These are phyloP conservation scores for Colletotrichum lini DNA, from an alignment of 2,329 filamentous ascomycete genomes.

Conservation along the genomic window DNA sequence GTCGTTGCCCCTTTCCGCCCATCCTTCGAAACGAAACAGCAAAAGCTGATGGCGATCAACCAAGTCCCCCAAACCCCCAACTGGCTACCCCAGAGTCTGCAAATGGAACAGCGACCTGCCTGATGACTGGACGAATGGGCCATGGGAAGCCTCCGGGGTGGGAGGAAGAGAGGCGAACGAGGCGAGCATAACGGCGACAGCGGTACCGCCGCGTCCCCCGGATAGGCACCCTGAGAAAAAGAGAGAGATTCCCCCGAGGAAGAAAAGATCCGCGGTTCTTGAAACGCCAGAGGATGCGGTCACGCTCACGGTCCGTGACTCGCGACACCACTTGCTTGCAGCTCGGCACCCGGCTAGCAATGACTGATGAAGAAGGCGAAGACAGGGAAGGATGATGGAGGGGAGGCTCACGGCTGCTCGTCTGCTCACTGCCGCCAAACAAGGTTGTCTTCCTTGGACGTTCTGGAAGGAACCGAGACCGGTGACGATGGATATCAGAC, in stretches of 20 bases:
- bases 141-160: not conserved
- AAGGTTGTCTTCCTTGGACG: not conserved
- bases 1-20: not conserved
- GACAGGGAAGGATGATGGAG: not conserved
- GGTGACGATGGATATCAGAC: slow-evolving; percentile 7
- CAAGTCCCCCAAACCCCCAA: too few relatives aligned
- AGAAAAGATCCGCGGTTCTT: slow-evolving; percentile 29
- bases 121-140: not conserved
- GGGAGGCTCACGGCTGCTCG: not conserved
- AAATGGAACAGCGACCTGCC: not conserved
- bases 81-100: not conserved
- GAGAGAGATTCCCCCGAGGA: not conserved
- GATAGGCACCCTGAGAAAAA: not conserved
- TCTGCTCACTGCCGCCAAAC: slow-evolving; percentile 2
- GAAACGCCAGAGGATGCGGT: slow-evolving; percentile 22
- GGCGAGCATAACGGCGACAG: slow-evolving; percentile 2
- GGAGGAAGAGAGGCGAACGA: not conserved
- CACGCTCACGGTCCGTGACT: slow-evolving; percentile 14
- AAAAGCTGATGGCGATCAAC: not conserved
- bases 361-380: not conserved
- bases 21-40: slow-evolving; percentile 7
- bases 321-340: not conserved
- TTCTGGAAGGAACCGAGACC: slow-evolving; percentile 36
- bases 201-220: not conserved
- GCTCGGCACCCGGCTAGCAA: slow-evolving; percentile 1